These are phyloP conservation scores for Closterium sp. DNA, from an alignment of 139 green algal species.

Conservation along the genomic window DNA sequence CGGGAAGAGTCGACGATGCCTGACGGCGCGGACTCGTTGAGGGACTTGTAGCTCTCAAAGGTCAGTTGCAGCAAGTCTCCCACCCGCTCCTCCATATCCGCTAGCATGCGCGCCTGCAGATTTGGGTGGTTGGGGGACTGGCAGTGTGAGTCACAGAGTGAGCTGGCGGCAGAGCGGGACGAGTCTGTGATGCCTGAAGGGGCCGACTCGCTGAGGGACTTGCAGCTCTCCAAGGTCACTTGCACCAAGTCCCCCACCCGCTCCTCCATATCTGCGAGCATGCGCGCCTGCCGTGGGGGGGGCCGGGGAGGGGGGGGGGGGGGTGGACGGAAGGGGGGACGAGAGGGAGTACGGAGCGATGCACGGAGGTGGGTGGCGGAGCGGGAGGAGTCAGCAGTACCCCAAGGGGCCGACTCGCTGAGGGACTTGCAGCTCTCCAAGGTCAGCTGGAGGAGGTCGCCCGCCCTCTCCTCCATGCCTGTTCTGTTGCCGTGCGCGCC, in stretches of 20 bases:
- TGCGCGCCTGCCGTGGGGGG: constrained; percentile 5
- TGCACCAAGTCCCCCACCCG: constrained; percentile 8
- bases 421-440: too few relatives aligned
- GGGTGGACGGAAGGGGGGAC: background rate
- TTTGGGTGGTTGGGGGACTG: too few relatives aligned
- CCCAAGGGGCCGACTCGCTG: background rate
- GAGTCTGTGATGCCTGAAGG: constrained; percentile 12
- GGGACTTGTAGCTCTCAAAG: constrained; percentile 43
- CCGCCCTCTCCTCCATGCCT: too few relatives aligned
- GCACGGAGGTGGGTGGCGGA: background rate
- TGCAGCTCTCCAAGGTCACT: constrained; percentile 45
- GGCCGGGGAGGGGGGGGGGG: background rate
- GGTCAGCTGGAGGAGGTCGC: too few relatives aligned
- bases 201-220: too few relatives aligned
- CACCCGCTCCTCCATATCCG: constrained; percentile 35
- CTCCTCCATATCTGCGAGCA: constrained; percentile 40
- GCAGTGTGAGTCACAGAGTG: too few relatives aligned
- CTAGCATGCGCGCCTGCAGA: constrained; percentile 36
- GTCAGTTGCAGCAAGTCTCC: constrained; percentile 14
- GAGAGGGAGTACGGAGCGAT: background rate
- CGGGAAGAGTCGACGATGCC: constrained; percentile 18
- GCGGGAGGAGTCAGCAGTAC: background rate
- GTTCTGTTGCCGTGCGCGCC: too few relatives aligned
- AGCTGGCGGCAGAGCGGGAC: background rate
- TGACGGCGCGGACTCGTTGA: constrained; percentile 23